Conservation (phyloP, 2,329 filamentous ascomycete genomes). For the Phialophora expanda region DNA sequence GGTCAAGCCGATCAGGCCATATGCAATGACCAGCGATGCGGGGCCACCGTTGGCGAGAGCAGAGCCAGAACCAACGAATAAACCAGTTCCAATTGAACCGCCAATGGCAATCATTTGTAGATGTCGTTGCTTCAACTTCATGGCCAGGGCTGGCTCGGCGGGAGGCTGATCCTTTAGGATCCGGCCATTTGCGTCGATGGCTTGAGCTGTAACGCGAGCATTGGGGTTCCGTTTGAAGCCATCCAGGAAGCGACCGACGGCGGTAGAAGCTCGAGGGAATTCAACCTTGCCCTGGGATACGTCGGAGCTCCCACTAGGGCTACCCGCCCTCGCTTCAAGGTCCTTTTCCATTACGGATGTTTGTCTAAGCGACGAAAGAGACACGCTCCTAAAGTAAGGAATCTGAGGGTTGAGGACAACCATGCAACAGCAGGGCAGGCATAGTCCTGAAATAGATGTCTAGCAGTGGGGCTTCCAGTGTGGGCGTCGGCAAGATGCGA, state of each 20-base stretch:
- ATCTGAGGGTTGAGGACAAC: background rate
- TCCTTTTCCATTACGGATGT: slow-evolving; percentile 24
- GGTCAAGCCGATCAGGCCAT: slow-evolving; percentile 79
- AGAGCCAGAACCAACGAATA: slow-evolving; percentile 82
- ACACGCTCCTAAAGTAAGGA: background rate
- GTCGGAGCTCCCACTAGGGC: slow-evolving; percentile 15
- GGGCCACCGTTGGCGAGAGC: slow-evolving; percentile 75
- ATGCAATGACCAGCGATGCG: slow-evolving; percentile 76
- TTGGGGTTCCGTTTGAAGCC: slow-evolving; percentile 55
- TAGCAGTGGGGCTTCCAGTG: slow-evolving; percentile 1
- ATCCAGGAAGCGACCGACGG: slow-evolving; percentile 44
- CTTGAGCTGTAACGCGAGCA: slow-evolving; percentile 44
- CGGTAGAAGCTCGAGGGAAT: slow-evolving; percentile 27
- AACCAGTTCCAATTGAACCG: slow-evolving; percentile 75
- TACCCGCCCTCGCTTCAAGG: slow-evolving; percentile 20
- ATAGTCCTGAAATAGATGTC: slow-evolving; percentile 6
- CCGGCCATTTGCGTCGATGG: slow-evolving; percentile 58
- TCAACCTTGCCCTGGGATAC: slow-evolving; percentile 29
- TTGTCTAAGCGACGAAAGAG: background rate
- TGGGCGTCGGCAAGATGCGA: slow-evolving; percentile 9
- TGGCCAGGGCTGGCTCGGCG: slow-evolving; percentile 74
- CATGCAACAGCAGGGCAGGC: background rate
- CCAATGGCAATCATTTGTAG: slow-evolving; percentile 98
- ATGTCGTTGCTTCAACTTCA: slow-evolving; percentile 81
- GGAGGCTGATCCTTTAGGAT: slow-evolving; percentile 66